phyloP scores from a whole-genome alignment of 1,139 yeast species.

The Blastobotrys persicus region DNA sequence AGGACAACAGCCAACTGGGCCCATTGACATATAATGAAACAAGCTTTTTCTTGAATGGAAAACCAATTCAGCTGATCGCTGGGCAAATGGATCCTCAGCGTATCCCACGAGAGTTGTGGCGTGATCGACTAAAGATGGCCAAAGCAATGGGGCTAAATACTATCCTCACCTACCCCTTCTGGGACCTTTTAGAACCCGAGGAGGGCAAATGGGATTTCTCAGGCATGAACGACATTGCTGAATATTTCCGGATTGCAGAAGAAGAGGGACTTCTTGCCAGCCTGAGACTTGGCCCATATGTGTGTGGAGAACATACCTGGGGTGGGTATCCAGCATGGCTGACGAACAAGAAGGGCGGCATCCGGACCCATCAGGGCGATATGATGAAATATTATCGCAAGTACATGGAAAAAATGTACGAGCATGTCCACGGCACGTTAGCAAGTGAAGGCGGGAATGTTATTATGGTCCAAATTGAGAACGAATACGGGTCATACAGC shows the following conservation, averaged over 20 bases:
- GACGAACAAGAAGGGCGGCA: conserved; percentile 3
- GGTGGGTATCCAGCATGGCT: conserved; percentile 17
- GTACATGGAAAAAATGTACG: conserved; percentile 3
- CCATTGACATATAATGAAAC: conserved; percentile 11
- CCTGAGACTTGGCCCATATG: conserved; percentile 12
- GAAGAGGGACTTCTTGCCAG: conserved; percentile 13
- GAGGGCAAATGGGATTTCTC: conserved; percentile 11
- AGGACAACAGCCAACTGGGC: conserved; percentile 2
- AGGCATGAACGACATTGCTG: conserved; percentile 10
- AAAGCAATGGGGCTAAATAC: conserved; percentile 16
- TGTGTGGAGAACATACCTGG: conserved; percentile 16
- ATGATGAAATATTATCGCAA: not conserved
- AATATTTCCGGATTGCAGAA: conserved; percentile 13
- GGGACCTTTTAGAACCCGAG: conserved; percentile 13
- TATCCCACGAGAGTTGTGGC: conserved; percentile 10
- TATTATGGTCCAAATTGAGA: conserved; percentile 13
- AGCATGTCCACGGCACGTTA: conserved; percentile 3
- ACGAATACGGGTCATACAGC: conserved; percentile 13
- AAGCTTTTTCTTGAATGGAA: conserved; percentile 8
- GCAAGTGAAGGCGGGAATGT: conserved; percentile 13
- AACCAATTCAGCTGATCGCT: conserved; percentile 12
- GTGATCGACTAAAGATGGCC: conserved; percentile 9
- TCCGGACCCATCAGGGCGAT: conserved; percentile 9
- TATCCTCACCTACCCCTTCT: conserved; percentile 10
- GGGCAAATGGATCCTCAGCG: conserved; percentile 17